Evolutionary conservation across 208 protist genomes (phyloP).

Genomic region (Naegleria lovaniensis): DNA sequence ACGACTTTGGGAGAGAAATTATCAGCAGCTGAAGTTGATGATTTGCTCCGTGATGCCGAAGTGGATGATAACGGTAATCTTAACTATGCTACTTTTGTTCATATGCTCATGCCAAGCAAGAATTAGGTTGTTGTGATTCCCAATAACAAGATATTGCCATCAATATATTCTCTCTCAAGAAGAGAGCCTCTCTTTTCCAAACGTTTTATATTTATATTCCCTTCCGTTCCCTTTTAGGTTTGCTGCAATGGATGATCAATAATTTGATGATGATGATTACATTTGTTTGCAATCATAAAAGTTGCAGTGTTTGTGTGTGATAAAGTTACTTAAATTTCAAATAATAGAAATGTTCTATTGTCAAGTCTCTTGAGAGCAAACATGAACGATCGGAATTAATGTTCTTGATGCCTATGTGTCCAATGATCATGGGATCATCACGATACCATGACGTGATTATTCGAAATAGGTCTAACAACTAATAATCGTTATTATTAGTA

Average conservation of each 20-base stretch:
- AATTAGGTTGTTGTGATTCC: not conserved
- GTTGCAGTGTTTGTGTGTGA: too few species aligned
- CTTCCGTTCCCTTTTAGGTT: not conserved
- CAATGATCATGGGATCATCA: too few species aligned
- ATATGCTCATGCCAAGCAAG: constrained; percentile 30
- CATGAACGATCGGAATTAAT: too few species aligned
- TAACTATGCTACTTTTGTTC: constrained; percentile 34
- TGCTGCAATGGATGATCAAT: not conserved
- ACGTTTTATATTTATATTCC: not conserved
- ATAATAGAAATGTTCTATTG: too few species aligned
- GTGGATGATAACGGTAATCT: constrained; percentile 36
- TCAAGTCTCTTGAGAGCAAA: too few species aligned
- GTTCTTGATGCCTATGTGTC: too few species aligned
- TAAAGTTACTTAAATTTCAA: too few species aligned
- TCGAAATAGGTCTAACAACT: too few species aligned
- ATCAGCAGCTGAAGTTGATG: constrained; percentile 45
- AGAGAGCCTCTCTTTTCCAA: not conserved
- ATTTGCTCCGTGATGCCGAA: constrained; percentile 33
- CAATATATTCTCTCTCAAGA: not conserved
- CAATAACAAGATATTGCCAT: not conserved
- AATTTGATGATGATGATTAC: not conserved
- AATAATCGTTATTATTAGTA: too few species aligned
- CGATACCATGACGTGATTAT: too few species aligned
- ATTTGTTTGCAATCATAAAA: too few species aligned
- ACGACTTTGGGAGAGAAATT: constrained; percentile 59